phyloP scores from a whole-genome alignment of 2,329 filamentous ascomycete genomes.

The Pseudogymnoascus sp. region DNA sequence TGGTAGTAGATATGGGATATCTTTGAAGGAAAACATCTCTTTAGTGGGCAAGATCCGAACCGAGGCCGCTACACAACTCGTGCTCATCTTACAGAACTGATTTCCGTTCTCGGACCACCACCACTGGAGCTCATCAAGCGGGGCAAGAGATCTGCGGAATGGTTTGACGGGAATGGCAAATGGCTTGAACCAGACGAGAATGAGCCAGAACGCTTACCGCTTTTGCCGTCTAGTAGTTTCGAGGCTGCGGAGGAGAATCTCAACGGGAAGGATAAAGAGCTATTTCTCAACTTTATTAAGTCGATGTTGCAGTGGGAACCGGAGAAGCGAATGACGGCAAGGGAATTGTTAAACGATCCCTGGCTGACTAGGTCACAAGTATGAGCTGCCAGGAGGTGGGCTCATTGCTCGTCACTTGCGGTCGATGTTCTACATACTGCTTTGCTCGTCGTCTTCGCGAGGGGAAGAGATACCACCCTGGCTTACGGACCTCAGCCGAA shows the following conservation, averaged over 20 bases:
- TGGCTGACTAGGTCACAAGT: constrained; percentile 14
- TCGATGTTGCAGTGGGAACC: constrained; percentile 17
- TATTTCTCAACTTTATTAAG: constrained; percentile 16
- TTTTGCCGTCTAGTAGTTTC: constrained; percentile 15
- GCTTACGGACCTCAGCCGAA: no score
- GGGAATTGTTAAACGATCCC: constrained; percentile 14
- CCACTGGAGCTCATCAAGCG: constrained; percentile 13
- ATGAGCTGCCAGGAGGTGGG: background rate
- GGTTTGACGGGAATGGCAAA: constrained; percentile 14
- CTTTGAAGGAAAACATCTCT: constrained; percentile 17
- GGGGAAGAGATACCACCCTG: no score
- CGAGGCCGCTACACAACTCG: constrained; percentile 13
- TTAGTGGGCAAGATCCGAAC: constrained; percentile 14
- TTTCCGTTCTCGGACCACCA: constrained; percentile 17
- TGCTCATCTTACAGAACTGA: constrained; percentile 17
- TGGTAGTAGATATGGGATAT: constrained; percentile 16
- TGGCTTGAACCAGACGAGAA: constrained; percentile 15
- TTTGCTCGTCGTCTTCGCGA: no score
- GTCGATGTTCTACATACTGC: no score
- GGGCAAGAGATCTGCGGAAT: constrained; percentile 13
- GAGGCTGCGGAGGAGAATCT: constrained; percentile 15
- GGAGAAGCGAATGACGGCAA: constrained; percentile 15
- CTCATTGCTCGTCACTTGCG: no score
- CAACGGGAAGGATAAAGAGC: constrained; percentile 14
- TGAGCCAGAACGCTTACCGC: constrained; percentile 14